Evolutionary conservation across 1,284 basidiomycete genomes (phyloP).

Genomic region (Erythrobasidium hasegawianum): DNA sequence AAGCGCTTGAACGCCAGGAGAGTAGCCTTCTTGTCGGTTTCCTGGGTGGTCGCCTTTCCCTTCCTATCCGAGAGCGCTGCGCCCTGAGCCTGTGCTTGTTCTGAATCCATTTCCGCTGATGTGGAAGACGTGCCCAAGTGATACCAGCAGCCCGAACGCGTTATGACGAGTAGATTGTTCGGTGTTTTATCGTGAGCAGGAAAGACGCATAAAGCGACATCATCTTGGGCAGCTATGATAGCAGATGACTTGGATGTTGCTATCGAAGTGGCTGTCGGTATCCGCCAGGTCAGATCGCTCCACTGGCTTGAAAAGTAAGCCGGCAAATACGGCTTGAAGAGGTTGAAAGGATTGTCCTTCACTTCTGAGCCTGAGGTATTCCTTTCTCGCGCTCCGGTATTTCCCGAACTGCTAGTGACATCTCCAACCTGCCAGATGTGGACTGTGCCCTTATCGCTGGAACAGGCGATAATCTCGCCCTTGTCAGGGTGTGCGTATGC

Average conservation of each 20-base stretch:
- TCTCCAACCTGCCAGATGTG: slow-evolving; percentile 71
- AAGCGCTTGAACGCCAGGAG: slow-evolving; percentile 23
- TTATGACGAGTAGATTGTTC: slow-evolving; percentile 19
- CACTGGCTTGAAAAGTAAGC: slow-evolving; percentile 90
- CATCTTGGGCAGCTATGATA: slow-evolving; percentile 45
- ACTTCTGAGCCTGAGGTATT: background rate
- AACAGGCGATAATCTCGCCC: slow-evolving; percentile 66
- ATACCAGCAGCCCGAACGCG: slow-evolving; percentile 26
- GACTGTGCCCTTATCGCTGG: slow-evolving; percentile 95
- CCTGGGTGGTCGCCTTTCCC: background rate
- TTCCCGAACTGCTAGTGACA: background rate
- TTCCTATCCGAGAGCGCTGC: background rate
- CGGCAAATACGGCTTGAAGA: slow-evolving; percentile 58
- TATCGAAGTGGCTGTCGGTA: slow-evolving; percentile 58
- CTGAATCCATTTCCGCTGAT: background rate
- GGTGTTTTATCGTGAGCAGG: background rate
- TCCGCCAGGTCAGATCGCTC: slow-evolving; percentile 87
- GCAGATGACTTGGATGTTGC: slow-evolving; percentile 44
- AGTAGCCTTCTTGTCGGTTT: slow-evolving; percentile 6
- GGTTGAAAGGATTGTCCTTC: slow-evolving; percentile 38
- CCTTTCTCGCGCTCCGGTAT: background rate
- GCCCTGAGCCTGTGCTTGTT: background rate
- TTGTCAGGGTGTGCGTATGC: slow-evolving; percentile 57
- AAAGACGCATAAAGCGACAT: slow-evolving; percentile 24
- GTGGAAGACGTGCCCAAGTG: slow-evolving; percentile 1